Evolutionary conservation across 78 protist species (phyloP), one percentile per base, ranked within the genome.

Genomic region (Ministeria vibrans): DNA sequence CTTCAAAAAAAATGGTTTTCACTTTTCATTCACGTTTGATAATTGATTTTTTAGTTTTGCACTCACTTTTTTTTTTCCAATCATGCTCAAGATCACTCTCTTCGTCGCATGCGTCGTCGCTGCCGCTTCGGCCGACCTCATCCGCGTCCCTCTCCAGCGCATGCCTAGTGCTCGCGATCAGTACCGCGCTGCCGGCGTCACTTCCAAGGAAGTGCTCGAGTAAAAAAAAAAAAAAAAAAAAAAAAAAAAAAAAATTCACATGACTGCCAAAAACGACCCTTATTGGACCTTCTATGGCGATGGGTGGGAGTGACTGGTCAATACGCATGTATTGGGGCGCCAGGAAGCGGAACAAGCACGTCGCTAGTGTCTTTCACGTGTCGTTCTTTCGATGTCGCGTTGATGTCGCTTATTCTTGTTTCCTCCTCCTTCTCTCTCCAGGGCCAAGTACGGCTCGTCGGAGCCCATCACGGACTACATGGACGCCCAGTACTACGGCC

Each of bases 401-500:
- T 49, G 9, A 49, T 15, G n/a, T 20, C 15, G n/a, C 15, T 49
- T 49, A 9, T 49, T 49, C n/a, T 49, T 9, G 55, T 49, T 49
- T 49, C 15, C 55, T 49, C 55, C 55, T 15, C 15, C 15, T 15
- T 49, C 15, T 49, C 55, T 15, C 55, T 49, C 55, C 15, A n/a
- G n/a, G n/a, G n/a, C n/a, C n/a, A n/a, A n/a, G n/a, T n/a, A n/a
- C n/a, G n/a, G n/a, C n/a, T n/a, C n/a, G n/a, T n/a, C n/a, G n/a
- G n/a, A n/a, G n/a, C 66, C 66, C 66, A 9, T 59, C 34, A 28
- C 7, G 38, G 76, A 84, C 76, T 84, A 44, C 42, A 5, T 7
- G 68, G 55, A 90, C 44, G 94, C 98, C 42, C 97, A 95, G 87
- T 96, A 94, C 92, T 93, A 80, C 78, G 98, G 97, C 46, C 87